Evolutionary conservation across 2,329 filamentous ascomycete species (phyloP), one percentile per base, ranked within the genome.

Genomic region (Aspergillus spinulosporus): DNA sequence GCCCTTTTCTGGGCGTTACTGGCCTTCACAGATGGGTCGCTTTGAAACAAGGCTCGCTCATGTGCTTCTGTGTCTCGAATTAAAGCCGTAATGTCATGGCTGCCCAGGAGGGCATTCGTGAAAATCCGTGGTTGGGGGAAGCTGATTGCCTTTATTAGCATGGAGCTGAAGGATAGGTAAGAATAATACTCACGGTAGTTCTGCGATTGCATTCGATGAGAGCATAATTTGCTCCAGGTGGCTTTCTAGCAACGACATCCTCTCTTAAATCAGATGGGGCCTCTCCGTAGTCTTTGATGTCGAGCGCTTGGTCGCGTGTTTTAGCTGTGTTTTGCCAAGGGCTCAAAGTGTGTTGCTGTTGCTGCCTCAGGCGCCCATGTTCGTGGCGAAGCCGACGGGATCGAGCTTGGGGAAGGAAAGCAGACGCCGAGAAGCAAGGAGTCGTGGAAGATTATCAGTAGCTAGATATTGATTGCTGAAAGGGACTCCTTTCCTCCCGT

Each of bases 41-140:
- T 87, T 37, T 93, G 95, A 78, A 97, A 99, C 14, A 99, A 85
- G 5, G 93, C 93, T 67, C 92, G 88, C 74, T 99, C 94, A 76
- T 97, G 93, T 21, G 88, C 78, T 74, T 99, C 94, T 3, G 93
- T 97, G 72, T 99, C 94, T 59, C 94, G 89, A 68, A 99, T 97
- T 47, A 99, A 79, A 9, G 90, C 85, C 3, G 94, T 97, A 64
- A 99, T 97, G 73, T 99, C 94, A 73, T 92, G 88, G 63, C 87
- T 87, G 55, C 88, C 87, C 48, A 97, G 86, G 40, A 99, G 83
- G 36, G 94, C 92, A 73, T 96, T 97, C 64, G 92, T 94, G 77
- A 97, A 99, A 68, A 94, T 92, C 68, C 90, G 95, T n/a, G 93
- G 90, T 1, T 85, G 85, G 40, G 90, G 90, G 66, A 97, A 97